Evolutionary conservation across 805 yeast genomes (phyloP).

Genomic region (Ogataea dorogensis): DNA sequence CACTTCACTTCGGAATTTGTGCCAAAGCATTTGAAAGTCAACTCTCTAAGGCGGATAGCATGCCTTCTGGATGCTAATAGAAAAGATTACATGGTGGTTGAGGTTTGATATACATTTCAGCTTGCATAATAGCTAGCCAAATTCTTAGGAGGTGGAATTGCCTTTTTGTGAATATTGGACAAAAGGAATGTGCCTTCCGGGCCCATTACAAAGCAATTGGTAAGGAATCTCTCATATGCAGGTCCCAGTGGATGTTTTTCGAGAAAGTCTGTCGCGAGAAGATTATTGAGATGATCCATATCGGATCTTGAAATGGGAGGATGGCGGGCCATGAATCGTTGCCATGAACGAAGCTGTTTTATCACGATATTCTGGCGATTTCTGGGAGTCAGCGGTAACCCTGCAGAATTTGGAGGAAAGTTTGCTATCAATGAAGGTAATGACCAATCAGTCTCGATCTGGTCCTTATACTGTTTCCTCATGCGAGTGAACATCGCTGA

Average conservation of each 20-base stretch:
- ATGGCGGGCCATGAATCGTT: conserved; percentile 11
- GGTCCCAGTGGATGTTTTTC: conserved; percentile 2
- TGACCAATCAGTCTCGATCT: conserved; percentile 13
- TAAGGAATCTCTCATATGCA: conserved; percentile 21
- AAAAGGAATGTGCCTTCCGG: conserved; percentile 17
- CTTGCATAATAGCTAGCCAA: conserved; percentile 12
- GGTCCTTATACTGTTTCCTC: conserved; percentile 15
- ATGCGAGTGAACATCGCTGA: conserved; percentile 4
- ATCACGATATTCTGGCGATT: conserved; percentile 20
- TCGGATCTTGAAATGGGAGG: conserved; percentile 22
- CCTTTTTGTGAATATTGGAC: conserved; percentile 9
- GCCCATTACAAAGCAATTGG: conserved; percentile 12
- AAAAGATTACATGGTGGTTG: conserved; percentile 40
- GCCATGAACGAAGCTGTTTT: conserved; percentile 16
- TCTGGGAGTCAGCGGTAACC: conserved; percentile 21
- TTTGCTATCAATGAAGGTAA: conserved; percentile 15
- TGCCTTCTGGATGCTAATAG: conserved; percentile 41
- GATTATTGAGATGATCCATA: conserved; percentile 17
- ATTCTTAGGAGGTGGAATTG: conserved; percentile 13
- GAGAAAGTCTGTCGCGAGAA: conserved; percentile 7
- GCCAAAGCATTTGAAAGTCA: conserved; percentile 37
- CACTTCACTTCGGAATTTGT: conserved; percentile 16
- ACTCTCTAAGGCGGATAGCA: conserved; percentile 32
- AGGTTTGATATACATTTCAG: conserved; percentile 12
- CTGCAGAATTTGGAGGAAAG: conserved; percentile 23